Evolutionary conservation across 768 basidiomycete species (phyloP).

Genomic region (Suillus cothurnatus): DNA sequence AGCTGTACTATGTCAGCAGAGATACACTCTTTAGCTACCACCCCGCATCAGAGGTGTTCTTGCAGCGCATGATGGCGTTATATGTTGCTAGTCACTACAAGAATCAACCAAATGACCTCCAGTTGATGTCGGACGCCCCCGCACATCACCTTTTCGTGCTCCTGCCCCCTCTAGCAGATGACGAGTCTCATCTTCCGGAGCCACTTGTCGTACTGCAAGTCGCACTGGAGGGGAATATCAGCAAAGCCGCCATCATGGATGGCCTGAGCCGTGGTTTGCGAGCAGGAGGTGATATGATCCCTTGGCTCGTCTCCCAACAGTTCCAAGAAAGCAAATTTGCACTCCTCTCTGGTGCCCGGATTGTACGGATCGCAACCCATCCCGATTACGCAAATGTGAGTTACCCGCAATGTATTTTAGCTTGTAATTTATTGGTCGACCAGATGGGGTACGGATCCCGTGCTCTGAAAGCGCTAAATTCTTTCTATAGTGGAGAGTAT

Average conservation of each 20-base stretch:
- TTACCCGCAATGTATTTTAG: conserved; percentile 14
- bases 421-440: conserved; percentile 8
- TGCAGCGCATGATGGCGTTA: conserved; percentile 97
- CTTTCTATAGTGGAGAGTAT: conserved; percentile 92
- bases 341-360: conserved; percentile 82
- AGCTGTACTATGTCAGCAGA: conserved; percentile 92
- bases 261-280: conserved; percentile 81
- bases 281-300: conserved; percentile 95
- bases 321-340: conserved; percentile 97
- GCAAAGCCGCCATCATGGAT: conserved; percentile 82
- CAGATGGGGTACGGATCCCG: conserved; percentile 98
- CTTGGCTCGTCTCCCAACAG: conserved; percentile 93
- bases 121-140: conserved; percentile 94
- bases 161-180: conserved; percentile 87
- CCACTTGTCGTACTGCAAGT: conserved; percentile 96
- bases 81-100: conserved; percentile 99
- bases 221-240: conserved; percentile 92
- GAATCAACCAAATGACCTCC: conserved; percentile 98
- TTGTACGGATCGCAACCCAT: conserved; percentile 94
- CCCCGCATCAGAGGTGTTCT: conserved; percentile 94
- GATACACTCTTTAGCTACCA: conserved; percentile 98
- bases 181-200: conserved; percentile 89
- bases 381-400: conserved; percentile 91
- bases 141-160: conserved; percentile 97
- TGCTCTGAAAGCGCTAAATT: conserved; percentile 82